These are phyloP conservation scores for Picocystis salinarum DNA, from an alignment of 139 green algal species.

Conservation along the genomic window DNA sequence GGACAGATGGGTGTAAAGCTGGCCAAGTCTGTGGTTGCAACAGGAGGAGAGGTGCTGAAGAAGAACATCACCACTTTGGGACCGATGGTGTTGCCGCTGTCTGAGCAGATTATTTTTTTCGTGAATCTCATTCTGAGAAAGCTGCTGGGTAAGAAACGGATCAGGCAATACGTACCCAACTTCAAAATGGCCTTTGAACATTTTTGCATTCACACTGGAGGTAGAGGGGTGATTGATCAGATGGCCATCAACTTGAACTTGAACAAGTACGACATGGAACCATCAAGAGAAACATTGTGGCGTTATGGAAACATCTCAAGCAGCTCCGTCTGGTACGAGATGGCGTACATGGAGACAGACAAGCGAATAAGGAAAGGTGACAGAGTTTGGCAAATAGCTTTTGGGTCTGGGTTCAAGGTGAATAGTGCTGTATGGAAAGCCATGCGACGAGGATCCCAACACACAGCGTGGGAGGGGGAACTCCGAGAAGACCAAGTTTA, in stretches of 20 bases:
- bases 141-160: constrained; percentile 23
- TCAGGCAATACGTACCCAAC: constrained; percentile 83
- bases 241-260: constrained; percentile 89
- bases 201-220: constrained; percentile 96
- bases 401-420: constrained; percentile 29
- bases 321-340: constrained; percentile 38
- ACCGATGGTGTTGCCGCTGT: constrained; percentile 79
- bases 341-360: constrained; percentile 23
- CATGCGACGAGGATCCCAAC: too few species aligned
- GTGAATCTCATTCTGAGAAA: constrained; percentile 70
- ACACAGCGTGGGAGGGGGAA: too few species aligned
- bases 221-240: constrained; percentile 78
- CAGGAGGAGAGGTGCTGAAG: constrained; percentile 66
- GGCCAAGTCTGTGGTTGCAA: constrained; percentile 77
- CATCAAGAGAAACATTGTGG: constrained; percentile 5
- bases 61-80: constrained; percentile 94
- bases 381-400: constrained; percentile 27
- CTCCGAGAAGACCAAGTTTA: too few species aligned
- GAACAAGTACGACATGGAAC: constrained; percentile 9
- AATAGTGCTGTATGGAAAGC: constrained; percentile 24
- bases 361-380: constrained; percentile 13
- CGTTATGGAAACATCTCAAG: constrained; percentile 60
- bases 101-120: constrained; percentile 85
- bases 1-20: constrained; percentile 52
- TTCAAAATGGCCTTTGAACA: constrained; percentile 96